Evolutionary conservation across 2,329 filamentous ascomycete species (phyloP), one percentile per base, ranked within the genome.

Genomic region (Capronia epimyces): DNA sequence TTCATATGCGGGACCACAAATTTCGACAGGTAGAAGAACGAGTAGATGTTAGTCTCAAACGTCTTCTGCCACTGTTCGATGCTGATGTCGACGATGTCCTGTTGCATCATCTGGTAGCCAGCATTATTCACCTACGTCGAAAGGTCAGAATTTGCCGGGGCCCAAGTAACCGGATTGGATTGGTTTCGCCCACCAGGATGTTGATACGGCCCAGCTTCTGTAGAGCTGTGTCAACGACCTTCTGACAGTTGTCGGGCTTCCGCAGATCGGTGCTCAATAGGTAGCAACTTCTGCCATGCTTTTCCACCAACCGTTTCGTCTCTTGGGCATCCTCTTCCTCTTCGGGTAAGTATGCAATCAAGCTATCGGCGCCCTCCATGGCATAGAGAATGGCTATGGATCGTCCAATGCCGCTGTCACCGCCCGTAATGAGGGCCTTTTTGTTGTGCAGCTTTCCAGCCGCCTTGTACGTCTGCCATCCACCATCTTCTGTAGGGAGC

Each of bases 1-100:
- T 80, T 79, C 81, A 93, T 86, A 68, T 90, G 84, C 0, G 81
- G 82, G 9, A 93, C 74, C 10, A 77, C 70, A 64, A 90, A 88
- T 67, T 93, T 93, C 53, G 86, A 78, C 29, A 91, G 74, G 71
- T 83, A 91, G 75, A 89, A 93, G 72, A 82, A 84, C 2, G 85
- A 79, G 67, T 91, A 84, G 63, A 93, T 89, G 71, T 93, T 94
- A 42, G 82, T 87, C 68, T 88, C 76, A 70, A 94, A 91, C 0
- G 86, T 91, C 52, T 82, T 75, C 45, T 83, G 62, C 87, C 86
- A 93, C 71, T 93, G 87, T 3, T 88, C 84, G 63, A 89, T 86
- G 21, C 78, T 69, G 1, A 93, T 69, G 39, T 89, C 84, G 37
- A 74, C 72, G 66, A 91, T 91, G 58, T 85, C 79, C 50, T 83